phyloP scores from a whole-genome alignment of 1,139 yeast species.

The Kodamaea ohmeri region DNA sequence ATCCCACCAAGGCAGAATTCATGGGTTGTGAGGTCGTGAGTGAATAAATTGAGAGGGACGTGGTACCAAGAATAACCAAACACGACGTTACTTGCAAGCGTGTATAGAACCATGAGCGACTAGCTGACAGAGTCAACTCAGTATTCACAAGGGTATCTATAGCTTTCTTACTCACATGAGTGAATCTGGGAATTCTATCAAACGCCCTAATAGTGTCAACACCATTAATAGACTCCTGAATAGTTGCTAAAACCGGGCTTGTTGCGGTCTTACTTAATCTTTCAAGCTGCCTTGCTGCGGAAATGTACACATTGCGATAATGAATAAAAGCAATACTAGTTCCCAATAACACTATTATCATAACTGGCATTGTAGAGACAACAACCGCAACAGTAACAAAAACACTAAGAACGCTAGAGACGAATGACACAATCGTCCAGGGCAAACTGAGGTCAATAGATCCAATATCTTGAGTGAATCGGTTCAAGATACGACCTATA shows the following conservation, averaged over 20 bases:
- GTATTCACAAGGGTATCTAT: constrained; percentile 19
- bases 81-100: no score
- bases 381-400: constrained; percentile 25
- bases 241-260: constrained; percentile 23
- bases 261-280: constrained; percentile 32
- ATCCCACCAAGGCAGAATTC: no score
- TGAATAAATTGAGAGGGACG: no score
- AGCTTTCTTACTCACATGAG: constrained; percentile 22
- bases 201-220: constrained; percentile 37
- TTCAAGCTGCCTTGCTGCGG: constrained; percentile 39
- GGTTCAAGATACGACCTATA: constrained; percentile 37
- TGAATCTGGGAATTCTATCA: constrained; percentile 28
- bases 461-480: constrained; percentile 39
- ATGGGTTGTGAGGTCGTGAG: no score
- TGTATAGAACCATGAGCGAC: no score
- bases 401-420: constrained; percentile 21
- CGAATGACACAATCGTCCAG: constrained; percentile 30
- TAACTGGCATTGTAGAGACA: constrained; percentile 31
- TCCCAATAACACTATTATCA: constrained; percentile 27
- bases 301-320: constrained; percentile 29
- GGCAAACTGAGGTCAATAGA: constrained; percentile 33
- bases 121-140: constrained; percentile 24
- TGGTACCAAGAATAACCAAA: no score
- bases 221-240: constrained; percentile 33
- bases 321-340: constrained; percentile 28